Base-by-base conservation (phyloP, 2,329 filamentous ascomycete genomes). In the Arthroderma sp. region DNA sequence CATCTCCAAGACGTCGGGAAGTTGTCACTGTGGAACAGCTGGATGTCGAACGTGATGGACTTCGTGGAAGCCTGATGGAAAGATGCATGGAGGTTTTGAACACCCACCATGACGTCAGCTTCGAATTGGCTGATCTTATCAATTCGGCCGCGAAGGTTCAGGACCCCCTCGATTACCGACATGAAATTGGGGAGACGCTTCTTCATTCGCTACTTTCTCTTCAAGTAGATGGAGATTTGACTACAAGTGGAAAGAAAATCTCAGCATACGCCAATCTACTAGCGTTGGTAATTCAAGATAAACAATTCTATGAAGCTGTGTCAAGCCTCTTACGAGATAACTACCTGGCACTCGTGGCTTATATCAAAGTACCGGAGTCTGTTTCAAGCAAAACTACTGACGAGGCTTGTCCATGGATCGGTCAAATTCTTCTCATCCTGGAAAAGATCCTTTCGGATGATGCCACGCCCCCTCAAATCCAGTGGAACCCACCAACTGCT, bases 371-470 rank as follows among this genome's bases (percentile, higher is more conserved):
- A 5, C 58, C 63, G 3, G 47, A 56, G 2, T 36, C 51, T 3
- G 70, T 77, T 4, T 68, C 77, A 0, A 76, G 80, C 28, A 76
- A 81, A 45, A 72, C 82, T 3, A 68, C 74, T 0, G 85, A 94
- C 40, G 83, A 91, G 47, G 70, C 86, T n/a, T 84, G 87, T 4
- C 84, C 86, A 1, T 98, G 89, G 87, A 82, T 96, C 51, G 84
- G 86, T 8, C 88, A 91, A 56, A 79, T 96, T 30, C 71, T 98
- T 31, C 73, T 96, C 10, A 83, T 98, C 41, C 73, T 96, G 40
- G 91, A 99, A 68, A 84, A 84, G 43, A 71, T 96, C 30, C 70
- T 98, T n/a, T 82, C 83, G 9, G 84, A 94, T 54, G 91, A 96
- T 61, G 81, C 85, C 55, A 80, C 89, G 51, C 87, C 88, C 3